These are phyloP conservation scores for Arachis monticola DNA, from an alignment of 331 rosid species.

Conservation along the genomic window DNA sequence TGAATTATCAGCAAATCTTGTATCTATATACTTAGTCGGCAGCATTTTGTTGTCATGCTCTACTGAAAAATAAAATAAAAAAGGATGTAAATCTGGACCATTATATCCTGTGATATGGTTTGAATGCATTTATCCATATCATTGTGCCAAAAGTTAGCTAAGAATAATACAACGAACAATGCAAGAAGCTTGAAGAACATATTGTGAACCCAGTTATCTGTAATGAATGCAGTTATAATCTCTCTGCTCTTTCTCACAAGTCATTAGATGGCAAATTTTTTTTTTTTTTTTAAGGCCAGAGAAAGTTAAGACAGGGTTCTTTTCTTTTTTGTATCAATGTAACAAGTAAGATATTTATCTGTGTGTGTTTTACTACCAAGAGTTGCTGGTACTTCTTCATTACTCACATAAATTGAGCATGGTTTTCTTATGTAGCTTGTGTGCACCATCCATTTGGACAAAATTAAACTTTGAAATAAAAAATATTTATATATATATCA, in stretches of 20 bases:
- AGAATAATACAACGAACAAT: constrained; percentile 15
- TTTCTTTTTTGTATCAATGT: not conserved
- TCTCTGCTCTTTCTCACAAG: constrained; percentile 24
- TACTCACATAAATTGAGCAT: constrained; percentile 40
- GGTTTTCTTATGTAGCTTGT: constrained; percentile 48
- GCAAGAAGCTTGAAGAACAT: not conserved
- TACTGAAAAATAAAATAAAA: constrained; percentile 21
- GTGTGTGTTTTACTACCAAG: not conserved
- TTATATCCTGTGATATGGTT: constrained; percentile 11
- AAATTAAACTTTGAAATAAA: constrained; percentile 50
- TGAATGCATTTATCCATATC: not conserved
- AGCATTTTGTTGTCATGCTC: constrained; percentile 41
- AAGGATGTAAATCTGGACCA: not conserved
- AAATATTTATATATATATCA: constrained; percentile 13
- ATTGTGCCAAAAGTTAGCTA: not conserved
- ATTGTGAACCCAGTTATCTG: constrained; percentile 21
- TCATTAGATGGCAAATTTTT: not conserved
- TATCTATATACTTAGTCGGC: constrained; percentile 15
- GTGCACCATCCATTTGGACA: constrained; percentile 54
- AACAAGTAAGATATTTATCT: not conserved
- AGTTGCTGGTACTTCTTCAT: constrained; percentile 25
- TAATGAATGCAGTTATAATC: constrained; percentile 29
- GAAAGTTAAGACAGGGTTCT: not conserved
- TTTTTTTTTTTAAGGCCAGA: not conserved
- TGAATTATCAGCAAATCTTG: constrained; percentile 5